Evolutionary conservation across 2,329 filamentous ascomycete genomes (phyloP), one percentile per base, ranked within the genome.

Genomic region (Trichoderma citrinoviride): DNA sequence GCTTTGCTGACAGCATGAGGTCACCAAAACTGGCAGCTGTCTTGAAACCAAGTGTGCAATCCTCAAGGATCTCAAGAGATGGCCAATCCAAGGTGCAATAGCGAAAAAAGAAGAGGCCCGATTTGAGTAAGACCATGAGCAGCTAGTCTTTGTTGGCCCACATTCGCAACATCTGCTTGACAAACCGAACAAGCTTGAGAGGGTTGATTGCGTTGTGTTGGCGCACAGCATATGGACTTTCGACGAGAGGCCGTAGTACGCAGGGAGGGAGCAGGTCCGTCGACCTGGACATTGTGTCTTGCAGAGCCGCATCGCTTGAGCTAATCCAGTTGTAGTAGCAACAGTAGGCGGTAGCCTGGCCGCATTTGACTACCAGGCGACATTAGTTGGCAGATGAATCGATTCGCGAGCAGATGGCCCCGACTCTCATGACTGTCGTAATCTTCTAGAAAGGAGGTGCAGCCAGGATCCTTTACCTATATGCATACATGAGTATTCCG

Each of bases 391-490:
- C 15, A 44, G 58, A 37, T 54, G 25, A 44, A n/a, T 61, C 47
- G 56, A 60, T 60, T 60, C 56, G 56, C 56, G 56, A 60, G 33
- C 4, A 12, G 44, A 41, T 33, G 33, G 8, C 33, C 44, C 46
- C 21, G 44, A 33, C 29, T 17, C 5, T 50, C 23, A 60, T 41
- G 47, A 50, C 29, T 47, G 44, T 25, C 44, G 33, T 50, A 60
- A 60, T 60, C 33, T 60, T 60, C 44, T 27, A 50, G 56, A 60
- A 60, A 60, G 44, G 56, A 50, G 44, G 56, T 40, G 37, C 29
- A n/a, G 10, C 56, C 44, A 41, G 6, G 56, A 47, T n/a, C 17
- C 5, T 50, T 14, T 49, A 46, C 17, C 21, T 27, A 29, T 23
- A 23, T 27, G 17, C 37, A 27, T 27, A 3, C 7, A 55, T 23